Evolutionary conservation across 495 filamentous ascomycete species (phyloP).

Genomic region (Pseudomonodictys pantanalensis): DNA sequence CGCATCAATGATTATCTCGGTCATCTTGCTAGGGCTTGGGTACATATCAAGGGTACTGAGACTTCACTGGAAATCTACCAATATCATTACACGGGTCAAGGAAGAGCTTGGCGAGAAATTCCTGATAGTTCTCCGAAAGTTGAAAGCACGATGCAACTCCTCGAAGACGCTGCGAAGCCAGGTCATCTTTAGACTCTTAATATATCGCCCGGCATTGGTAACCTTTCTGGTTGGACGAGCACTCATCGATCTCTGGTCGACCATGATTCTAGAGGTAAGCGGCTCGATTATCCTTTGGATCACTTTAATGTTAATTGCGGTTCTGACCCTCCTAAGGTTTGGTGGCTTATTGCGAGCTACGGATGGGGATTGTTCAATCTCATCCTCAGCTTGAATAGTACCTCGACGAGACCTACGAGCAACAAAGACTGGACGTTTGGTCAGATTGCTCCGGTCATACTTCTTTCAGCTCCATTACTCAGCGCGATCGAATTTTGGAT

Average conservation of each 20-base stretch:
- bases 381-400: background rate
- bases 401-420: too few relatives aligned
- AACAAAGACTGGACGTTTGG: slow-evolving; percentile 3
- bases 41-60: background rate
- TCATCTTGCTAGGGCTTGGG: background rate
- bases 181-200: background rate
- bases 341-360: background rate
- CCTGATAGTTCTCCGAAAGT: too few relatives aligned
- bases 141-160: too few relatives aligned
- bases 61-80: background rate
- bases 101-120: too few relatives aligned
- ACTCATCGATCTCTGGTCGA: background rate
- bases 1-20: background rate
- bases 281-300: background rate
- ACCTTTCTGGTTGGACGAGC: background rate
- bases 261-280: background rate
- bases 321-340: background rate
- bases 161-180: too few relatives aligned
- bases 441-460: background rate
- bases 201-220: background rate
- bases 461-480: background rate
- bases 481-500: background rate
- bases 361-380: background rate
- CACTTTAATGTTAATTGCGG: too few relatives aligned
- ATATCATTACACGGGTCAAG: background rate